Conservation (phyloP, 768 basidiomycete genomes). For the Scleroderma citrinum region DNA sequence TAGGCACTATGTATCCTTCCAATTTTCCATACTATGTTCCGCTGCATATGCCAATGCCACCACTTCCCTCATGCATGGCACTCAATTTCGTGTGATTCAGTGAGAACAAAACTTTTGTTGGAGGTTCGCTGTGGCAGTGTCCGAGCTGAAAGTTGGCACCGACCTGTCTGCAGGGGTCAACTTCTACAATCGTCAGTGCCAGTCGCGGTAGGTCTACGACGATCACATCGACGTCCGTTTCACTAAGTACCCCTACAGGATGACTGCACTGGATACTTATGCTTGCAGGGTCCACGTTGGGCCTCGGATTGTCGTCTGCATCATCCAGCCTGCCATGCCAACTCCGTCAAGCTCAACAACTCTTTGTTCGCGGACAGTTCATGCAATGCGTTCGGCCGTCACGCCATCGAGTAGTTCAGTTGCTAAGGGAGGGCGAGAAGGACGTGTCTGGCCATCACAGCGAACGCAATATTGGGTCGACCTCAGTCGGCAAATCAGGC, state of each 20-base stretch:
- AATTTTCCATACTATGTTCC: constrained; percentile 36
- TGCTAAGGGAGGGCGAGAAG: background rate
- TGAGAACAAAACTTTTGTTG: too few relatives aligned
- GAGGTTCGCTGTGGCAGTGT: too few relatives aligned
- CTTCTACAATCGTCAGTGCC: constrained; percentile 21
- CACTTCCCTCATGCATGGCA: constrained; percentile 8
- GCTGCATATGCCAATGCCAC: constrained; percentile 27
- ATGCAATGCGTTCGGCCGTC: background rate
- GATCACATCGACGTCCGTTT: background rate
- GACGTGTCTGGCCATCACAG: background rate
- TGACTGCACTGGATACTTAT: constrained; percentile 71
- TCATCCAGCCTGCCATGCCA: constrained; percentile 28
- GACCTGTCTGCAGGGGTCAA: too few relatives aligned
- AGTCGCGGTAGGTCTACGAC: constrained; percentile 39
- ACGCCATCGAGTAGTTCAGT: background rate
- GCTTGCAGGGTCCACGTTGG: constrained; percentile 79
- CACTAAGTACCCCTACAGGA: constrained; percentile 36
- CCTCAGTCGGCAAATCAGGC: background rate
- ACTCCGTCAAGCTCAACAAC: constrained; percentile 10
- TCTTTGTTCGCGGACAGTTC: constrained; percentile 8
- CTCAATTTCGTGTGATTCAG: too few relatives aligned
- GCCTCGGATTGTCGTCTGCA: constrained; percentile 45
- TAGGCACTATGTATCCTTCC: constrained; percentile 33
- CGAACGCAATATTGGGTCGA: background rate
- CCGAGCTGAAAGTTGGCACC: too few relatives aligned